phyloP scores from a whole-genome alignment of 2,329 filamentous ascomycete genomes.

The Cladosporium sp. region DNA sequence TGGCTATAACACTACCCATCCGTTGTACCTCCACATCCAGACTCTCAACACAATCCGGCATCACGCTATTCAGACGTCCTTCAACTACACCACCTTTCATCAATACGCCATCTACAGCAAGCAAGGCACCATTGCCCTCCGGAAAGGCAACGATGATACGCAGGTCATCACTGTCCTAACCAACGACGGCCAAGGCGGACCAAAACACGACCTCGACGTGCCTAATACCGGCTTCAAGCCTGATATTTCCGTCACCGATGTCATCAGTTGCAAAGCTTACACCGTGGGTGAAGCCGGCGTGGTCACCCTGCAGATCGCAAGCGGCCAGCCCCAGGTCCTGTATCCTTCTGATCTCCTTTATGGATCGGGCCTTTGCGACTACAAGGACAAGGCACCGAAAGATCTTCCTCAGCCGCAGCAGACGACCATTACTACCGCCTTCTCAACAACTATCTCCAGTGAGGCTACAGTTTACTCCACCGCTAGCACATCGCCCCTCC shows the following conservation, averaged over 20 bases:
- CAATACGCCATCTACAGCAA: constrained; percentile 42
- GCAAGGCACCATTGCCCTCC: constrained; percentile 39
- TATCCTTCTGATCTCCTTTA: constrained; percentile 24
- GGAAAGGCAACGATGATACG: constrained; percentile 36
- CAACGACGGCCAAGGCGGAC: constrained; percentile 33
- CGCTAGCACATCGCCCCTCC: constrained; percentile 36
- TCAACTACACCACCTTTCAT: constrained; percentile 38
- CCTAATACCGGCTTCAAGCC: constrained; percentile 6
- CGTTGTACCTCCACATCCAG: constrained; percentile 37
- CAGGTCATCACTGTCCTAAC: constrained; percentile 43
- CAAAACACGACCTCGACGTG: constrained; percentile 31
- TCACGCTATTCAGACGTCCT: constrained; percentile 36
- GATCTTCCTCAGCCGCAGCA: background rate
- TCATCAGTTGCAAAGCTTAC: constrained; percentile 29
- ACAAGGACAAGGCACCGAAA: background rate
- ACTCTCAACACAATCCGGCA: constrained; percentile 41
- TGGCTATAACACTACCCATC: constrained; percentile 35
- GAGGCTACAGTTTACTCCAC: background rate
- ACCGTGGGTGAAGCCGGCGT: constrained; percentile 23
- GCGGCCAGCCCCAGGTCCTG: constrained; percentile 31
- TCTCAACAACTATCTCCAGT: background rate
- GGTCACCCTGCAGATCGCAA: constrained; percentile 29
- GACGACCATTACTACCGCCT: background rate
- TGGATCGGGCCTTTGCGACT: constrained; percentile 22
- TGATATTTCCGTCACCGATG: constrained; percentile 29